A percentile compares a stretch with the other conserved stretches of the same genome.
Evolutionary conservation across 2,329 filamentous ascomycete species (phyloP).

Genomic region (Exophiala sideris): DNA sequence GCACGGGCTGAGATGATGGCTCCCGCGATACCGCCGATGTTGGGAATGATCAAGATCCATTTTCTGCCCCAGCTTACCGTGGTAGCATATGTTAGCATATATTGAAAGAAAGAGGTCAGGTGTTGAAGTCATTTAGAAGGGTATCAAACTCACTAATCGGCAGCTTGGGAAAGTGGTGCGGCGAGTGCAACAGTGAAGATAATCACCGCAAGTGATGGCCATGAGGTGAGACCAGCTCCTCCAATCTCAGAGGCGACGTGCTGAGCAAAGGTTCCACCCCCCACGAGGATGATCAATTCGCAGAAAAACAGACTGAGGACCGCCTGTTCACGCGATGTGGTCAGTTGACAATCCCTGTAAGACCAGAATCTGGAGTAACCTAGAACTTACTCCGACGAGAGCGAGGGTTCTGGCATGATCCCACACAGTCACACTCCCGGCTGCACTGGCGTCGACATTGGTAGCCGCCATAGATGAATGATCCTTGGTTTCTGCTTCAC

Average conservation of each 20-base stretch:
- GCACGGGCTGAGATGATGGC: constrained; percentile 16
- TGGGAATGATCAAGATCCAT: constrained; percentile 15
- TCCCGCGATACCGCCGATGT: constrained; percentile 8
- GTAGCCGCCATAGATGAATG: constrained; percentile 1
- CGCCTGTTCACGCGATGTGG: neutral
- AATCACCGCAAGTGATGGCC: constrained; percentile 17
- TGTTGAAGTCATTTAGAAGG: neutral
- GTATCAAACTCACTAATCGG: constrained; percentile 20
- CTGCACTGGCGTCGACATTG: neutral
- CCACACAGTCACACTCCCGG: constrained; percentile 1
- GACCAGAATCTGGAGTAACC: too few species aligned
- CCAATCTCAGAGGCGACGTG: constrained; percentile 17
- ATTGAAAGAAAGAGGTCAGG: neutral
- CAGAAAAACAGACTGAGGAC: constrained; percentile 11
- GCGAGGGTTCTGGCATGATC: constrained; percentile 7
- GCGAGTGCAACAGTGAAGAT: constrained; percentile 14
- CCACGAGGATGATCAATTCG: constrained; percentile 8
- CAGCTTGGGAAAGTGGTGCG: constrained; percentile 14
- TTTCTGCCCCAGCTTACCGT: constrained; percentile 15
- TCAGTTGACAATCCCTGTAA: neutral
- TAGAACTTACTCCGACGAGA: constrained; percentile 5
- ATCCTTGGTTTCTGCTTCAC: neutral
- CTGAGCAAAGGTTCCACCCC: constrained; percentile 8
- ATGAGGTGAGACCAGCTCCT: constrained; percentile 10
- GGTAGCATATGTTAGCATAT: neutral